Percentiles rank a stretch among this genome's conserved stretches.
Evolutionary conservation across 1,284 basidiomycete species (phyloP).

Genomic region (Wolfiporia cocos): DNA sequence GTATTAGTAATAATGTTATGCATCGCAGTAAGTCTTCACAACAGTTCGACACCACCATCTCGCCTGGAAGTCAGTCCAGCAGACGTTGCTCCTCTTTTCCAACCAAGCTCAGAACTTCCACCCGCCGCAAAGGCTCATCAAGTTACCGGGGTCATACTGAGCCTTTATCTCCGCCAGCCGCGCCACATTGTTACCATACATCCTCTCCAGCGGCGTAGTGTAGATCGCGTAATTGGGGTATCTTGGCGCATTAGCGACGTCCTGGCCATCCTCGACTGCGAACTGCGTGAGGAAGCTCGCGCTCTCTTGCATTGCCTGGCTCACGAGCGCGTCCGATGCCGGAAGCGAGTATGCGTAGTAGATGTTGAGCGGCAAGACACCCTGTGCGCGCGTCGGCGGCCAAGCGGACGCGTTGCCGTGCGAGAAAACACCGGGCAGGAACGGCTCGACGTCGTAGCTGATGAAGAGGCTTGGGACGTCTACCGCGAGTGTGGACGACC

Average conservation of each 20-base stretch:
- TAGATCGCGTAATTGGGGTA: constrained; percentile 47
- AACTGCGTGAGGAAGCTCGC: constrained; percentile 31
- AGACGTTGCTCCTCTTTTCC: too few species aligned
- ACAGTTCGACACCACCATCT: too few species aligned
- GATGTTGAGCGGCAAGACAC: constrained; percentile 41
- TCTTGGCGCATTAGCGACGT: constrained; percentile 27
- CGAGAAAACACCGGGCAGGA: constrained; percentile 38
- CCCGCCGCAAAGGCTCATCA: constrained; percentile 57
- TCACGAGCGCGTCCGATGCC: constrained; percentile 32
- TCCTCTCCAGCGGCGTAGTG: constrained; percentile 35
- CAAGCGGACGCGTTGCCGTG: constrained; percentile 39
- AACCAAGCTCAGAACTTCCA: constrained; percentile 34
- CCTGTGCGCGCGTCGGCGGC: constrained; percentile 35
- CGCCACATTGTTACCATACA: constrained; percentile 44
- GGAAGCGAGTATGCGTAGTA: constrained; percentile 37
- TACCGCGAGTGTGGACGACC: constrained; percentile 18
- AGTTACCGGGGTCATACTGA: constrained; percentile 39
- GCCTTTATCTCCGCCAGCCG: constrained; percentile 34
- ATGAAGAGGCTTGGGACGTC: constrained; percentile 20
- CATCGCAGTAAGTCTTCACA: too few species aligned
- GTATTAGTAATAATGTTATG: too few species aligned
- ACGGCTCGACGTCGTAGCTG: constrained; percentile 52
- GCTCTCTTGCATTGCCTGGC: constrained; percentile 32
- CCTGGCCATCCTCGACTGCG: constrained; percentile 38
- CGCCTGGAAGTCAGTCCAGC: too few species aligned